Evolutionary conservation across 176 grass and related monocot species (phyloP).

Genomic region (Bothriochloa decipiens): DNA sequence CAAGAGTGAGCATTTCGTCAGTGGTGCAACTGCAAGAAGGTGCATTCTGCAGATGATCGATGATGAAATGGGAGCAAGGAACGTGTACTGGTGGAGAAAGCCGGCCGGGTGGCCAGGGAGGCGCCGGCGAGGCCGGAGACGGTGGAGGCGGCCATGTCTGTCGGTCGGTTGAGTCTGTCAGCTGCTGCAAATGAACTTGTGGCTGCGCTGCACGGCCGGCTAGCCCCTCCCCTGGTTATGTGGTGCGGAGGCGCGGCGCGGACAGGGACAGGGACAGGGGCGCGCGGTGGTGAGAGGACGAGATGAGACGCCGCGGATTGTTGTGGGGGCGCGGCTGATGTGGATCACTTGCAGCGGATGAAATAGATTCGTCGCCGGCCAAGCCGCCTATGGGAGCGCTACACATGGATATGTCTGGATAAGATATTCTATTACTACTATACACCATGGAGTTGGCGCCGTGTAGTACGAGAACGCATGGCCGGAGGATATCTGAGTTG

Average conservation of each 20-base stretch:
- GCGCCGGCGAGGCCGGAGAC: constrained; percentile 61
- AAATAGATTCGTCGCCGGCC: constrained; percentile 45
- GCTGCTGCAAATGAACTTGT: not conserved
- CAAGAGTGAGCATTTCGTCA: not conserved
- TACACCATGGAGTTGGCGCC: not conserved
- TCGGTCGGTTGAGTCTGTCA: not conserved
- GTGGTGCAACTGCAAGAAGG: not conserved
- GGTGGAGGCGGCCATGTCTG: constrained; percentile 59
- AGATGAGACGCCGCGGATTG: constrained; percentile 25
- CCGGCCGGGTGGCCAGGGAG: constrained; percentile 49
- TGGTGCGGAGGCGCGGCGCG: constrained; percentile 18
- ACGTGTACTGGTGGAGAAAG: constrained; percentile 46
- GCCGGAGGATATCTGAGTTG: too few relatives aligned
- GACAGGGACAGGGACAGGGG: constrained; percentile 37
- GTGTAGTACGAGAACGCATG: too few relatives aligned
- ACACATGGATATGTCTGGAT: constrained; percentile 77
- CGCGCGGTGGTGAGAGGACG: not conserved
- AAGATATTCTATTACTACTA: constrained; percentile 32
- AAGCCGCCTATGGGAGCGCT: constrained; percentile 52
- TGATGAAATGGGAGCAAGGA: not conserved
- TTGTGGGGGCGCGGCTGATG: constrained; percentile 53
- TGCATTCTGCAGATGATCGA: not conserved
- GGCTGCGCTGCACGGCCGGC: not conserved
- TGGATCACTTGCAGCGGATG: constrained; percentile 76
- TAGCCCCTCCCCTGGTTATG: constrained; percentile 22